These are phyloP conservation scores for Cantharellus anzutake DNA, from an alignment of 768 basidiomycete species.

Conservation along the genomic window DNA sequence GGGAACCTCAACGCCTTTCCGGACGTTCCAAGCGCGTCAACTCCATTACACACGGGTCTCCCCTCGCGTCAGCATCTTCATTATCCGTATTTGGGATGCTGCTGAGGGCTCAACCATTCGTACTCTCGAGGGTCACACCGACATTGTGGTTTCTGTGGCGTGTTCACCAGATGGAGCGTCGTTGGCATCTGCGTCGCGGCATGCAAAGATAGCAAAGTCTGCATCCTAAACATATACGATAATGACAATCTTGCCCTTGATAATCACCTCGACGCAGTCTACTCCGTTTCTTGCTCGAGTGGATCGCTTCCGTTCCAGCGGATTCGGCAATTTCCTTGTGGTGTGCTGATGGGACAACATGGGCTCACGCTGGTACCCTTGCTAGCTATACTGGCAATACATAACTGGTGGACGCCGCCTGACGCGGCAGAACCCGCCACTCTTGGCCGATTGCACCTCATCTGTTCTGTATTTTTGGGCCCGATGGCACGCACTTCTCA, in stretches of 20 bases:
- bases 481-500: too few species aligned
- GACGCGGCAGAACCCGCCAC: too few species aligned
- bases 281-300: neutral
- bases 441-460: too few species aligned
- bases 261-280: neutral
- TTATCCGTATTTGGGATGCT: conserved; percentile 21
- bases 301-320: neutral
- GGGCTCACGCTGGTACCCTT: neutral
- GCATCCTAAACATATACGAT: neutral
- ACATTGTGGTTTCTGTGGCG: conserved; percentile 1
- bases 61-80: neutral
- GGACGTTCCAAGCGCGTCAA: neutral
- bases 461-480: too few species aligned
- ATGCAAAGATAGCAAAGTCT: conserved; percentile 1
- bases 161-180: too few species aligned
- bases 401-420: conserved; percentile 1
- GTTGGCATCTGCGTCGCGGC: too few species aligned
- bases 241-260: neutral
- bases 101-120: conserved; percentile 9
- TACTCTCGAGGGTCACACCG: conserved; percentile 1
- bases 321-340: neutral
- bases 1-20: too few species aligned
- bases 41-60: neutral
- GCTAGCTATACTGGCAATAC: neutral
- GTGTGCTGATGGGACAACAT: neutral